Base-by-base conservation (phyloP, 2,329 filamentous ascomycete genomes). In the Colletotrichum siamense region DNA sequence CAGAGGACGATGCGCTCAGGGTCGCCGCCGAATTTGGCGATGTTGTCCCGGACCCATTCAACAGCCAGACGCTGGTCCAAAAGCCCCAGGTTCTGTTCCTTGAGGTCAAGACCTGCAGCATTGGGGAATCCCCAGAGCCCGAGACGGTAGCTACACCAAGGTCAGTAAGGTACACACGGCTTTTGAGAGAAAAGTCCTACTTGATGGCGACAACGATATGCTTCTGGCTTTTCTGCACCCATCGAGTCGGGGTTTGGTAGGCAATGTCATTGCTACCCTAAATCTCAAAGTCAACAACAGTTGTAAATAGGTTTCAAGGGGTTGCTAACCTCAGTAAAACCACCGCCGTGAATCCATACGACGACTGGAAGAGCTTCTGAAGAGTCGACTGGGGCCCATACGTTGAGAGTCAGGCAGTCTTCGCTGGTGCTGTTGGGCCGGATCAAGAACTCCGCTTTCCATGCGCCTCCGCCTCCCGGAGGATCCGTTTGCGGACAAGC, bases 31-130 rank as follows among this genome's bases (percentile, higher is more conserved):
- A 92, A 92, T 0, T 82, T 81, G 7, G 79, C 84, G 36, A 91
- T 88, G 78, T 91, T 90, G 63, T 86, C 83, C 5, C 83, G 83
- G 0, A 89, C 81, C 90, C 89, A 91, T 81, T 91, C 86, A 0
- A 91, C 80, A 0, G 88, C 89, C 9, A 86, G 77, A 1, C 90
- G 85, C 77, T 92, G 90, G 79, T 93, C 90, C 6, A 87, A 84
- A 7, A 92, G 81, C 1, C 89, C 90, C 3, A 89, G 79, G 71
- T 92, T 92, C 57, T 62, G 70, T 16, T 62, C 55, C 24, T 62
- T 69, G 24, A 66, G 71, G 34, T 69, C 66, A 8, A 69, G 68
- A 6, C 13, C 68, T 1, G 71, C 66, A 59, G 80, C 81, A 7
- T 83, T 82, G 1, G 85, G 86, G 75, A 88, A 87, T 65, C 86